These are phyloP conservation scores for Brassica rapa DNA, from an alignment of 345 rosid genomes.

Conservation along the genomic window DNA sequence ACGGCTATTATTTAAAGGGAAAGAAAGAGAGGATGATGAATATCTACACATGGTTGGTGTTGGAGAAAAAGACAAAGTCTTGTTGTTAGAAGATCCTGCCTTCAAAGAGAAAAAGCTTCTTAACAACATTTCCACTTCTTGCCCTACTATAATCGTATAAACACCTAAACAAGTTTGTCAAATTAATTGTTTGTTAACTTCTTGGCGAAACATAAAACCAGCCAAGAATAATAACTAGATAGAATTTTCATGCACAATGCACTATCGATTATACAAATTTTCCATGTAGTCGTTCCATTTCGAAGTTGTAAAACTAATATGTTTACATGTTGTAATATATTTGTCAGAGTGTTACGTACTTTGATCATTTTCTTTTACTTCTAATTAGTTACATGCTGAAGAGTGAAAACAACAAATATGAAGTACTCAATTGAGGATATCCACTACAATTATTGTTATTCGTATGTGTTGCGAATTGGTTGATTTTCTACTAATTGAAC, in stretches of 20 bases:
- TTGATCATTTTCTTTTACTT: too few species aligned
- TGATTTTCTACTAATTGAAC: constrained; percentile 13
- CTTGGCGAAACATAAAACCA: constrained; percentile 17
- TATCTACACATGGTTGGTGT: constrained; percentile 94
- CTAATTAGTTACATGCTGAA: background rate
- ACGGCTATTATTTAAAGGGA: constrained; percentile 80
- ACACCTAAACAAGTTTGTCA: constrained; percentile 8
- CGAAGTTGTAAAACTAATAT: constrained; percentile 11
- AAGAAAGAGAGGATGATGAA: constrained; percentile 78
- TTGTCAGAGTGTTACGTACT: background rate
- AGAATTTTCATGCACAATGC: constrained; percentile 1
- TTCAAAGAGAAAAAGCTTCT: constrained; percentile 74
- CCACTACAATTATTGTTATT: background rate
- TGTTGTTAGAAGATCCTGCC: constrained; percentile 84
- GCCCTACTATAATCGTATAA: constrained; percentile 57
- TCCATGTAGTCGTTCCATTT: background rate
- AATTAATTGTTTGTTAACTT: constrained; percentile 20
- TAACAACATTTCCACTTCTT: constrained; percentile 42
- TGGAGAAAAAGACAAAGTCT: constrained; percentile 76
- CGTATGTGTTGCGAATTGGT: constrained; percentile 28
- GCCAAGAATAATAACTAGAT: constrained; percentile 6
- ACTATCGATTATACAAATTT: background rate
- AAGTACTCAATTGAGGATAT: background rate
- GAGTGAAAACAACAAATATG: background rate
- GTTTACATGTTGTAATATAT: constrained; percentile 17